These are phyloP conservation scores for Russula lepida DNA, from an alignment of 768 basidiomycete genomes.

Conservation along the genomic window DNA sequence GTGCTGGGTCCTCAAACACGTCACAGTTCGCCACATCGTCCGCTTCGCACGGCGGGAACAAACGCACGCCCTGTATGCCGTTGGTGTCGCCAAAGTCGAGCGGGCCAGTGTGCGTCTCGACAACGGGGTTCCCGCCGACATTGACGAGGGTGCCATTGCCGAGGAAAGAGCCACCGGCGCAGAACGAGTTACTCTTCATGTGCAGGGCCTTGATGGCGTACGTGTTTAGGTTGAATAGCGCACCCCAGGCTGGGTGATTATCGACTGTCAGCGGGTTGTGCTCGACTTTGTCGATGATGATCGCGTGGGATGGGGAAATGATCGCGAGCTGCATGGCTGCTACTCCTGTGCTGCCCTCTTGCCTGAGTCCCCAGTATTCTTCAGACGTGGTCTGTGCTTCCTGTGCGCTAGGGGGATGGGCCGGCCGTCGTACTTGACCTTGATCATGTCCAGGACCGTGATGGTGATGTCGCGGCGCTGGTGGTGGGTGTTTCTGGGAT, in stretches of 20 bases:
- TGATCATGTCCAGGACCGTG: background rate
- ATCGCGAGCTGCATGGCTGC: slow-evolving; percentile 70
- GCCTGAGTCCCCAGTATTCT: slow-evolving; percentile 46
- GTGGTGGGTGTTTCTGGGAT: background rate
- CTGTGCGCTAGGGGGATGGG: slow-evolving; percentile 4
- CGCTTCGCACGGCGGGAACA: slow-evolving; percentile 59
- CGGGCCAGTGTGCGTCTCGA: slow-evolving; percentile 50
- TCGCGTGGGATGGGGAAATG: slow-evolving; percentile 58
- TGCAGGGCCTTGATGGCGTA: slow-evolving; percentile 52
- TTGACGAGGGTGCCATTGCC: slow-evolving; percentile 70
- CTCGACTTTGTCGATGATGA: slow-evolving; percentile 79
- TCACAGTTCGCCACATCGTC: slow-evolving; percentile 42
- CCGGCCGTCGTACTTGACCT: slow-evolving; percentile 15
- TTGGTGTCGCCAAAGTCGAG: slow-evolving; percentile 70
- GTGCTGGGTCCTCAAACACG: slow-evolving; percentile 55
- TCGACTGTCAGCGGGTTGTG: slow-evolving; percentile 69
- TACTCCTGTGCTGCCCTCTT: slow-evolving; percentile 66
- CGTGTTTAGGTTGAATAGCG: slow-evolving; percentile 60
- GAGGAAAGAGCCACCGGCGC: slow-evolving; percentile 73
- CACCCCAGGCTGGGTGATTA: slow-evolving; percentile 70
- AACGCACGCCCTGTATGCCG: slow-evolving; percentile 64
- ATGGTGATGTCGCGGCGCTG: background rate
- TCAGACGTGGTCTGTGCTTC: slow-evolving; percentile 2
- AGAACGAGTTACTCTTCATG: slow-evolving; percentile 77
- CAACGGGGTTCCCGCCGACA: slow-evolving; percentile 77